Evolutionary conservation across 352 stramenopile genomes (phyloP).

Genomic region (Phytophthora citricola): DNA sequence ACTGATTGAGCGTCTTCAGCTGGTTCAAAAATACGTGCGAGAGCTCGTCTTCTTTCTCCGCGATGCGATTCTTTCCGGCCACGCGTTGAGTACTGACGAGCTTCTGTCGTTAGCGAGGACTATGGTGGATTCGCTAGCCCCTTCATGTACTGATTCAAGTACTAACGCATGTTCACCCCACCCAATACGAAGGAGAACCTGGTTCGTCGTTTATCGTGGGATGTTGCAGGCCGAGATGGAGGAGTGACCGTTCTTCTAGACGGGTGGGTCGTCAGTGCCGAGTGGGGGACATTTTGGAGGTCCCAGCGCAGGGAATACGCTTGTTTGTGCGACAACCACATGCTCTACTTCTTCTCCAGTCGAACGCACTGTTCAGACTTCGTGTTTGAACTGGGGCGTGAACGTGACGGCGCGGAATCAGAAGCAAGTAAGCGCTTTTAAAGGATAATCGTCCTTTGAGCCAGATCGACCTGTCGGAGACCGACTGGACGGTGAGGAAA

Average conservation of each 20-base stretch:
- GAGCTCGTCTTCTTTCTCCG: conserved; percentile 37
- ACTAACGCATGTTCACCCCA: neutral
- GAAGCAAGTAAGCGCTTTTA: conserved; percentile 48
- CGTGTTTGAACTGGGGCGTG: conserved; percentile 56
- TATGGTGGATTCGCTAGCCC: conserved; percentile 22
- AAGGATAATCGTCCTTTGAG: conserved; percentile 53
- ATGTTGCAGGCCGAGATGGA: conserved; percentile 35
- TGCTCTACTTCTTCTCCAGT: conserved; percentile 62
- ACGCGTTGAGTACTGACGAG: conserved; percentile 8
- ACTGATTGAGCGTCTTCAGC: conserved; percentile 28
- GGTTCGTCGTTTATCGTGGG: conserved; percentile 32
- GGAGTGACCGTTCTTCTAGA: conserved; percentile 35
- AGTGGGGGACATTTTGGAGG: conserved; percentile 75
- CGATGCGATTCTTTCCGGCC: conserved; percentile 30
- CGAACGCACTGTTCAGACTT: conserved; percentile 59
- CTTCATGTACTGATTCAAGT: neutral
- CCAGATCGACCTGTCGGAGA: conserved; percentile 52
- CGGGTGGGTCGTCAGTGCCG: conserved; percentile 60
- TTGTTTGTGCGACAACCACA: conserved; percentile 66
- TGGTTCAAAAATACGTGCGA: conserved; percentile 27
- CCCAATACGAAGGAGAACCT: conserved; percentile 18
- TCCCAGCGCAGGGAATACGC: conserved; percentile 64
- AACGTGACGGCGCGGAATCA: conserved; percentile 26
- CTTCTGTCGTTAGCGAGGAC: conserved; percentile 15
- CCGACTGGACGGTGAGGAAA: conserved; percentile 59